Evolutionary conservation across 192 early-diverging fungal species (phyloP).

Genomic region (Podochytrium sp.): DNA sequence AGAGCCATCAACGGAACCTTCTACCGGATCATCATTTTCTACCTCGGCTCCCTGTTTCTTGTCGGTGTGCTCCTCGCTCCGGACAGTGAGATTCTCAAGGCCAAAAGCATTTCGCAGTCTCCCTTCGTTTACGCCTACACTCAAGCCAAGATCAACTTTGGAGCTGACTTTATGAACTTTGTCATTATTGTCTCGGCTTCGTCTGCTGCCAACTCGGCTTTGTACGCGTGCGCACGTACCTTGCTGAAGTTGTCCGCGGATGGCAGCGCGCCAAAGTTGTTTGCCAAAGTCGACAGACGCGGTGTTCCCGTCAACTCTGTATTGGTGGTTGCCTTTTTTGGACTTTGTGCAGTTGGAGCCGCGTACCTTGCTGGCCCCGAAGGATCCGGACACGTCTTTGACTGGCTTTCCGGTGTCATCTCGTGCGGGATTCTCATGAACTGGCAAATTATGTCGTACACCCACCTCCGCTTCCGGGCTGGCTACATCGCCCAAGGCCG

Average conservation of each 20-base stretch:
- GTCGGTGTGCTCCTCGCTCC: slow-evolving; percentile 74
- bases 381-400: not conserved
- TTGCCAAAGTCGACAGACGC: slow-evolving; percentile 45
- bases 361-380: not conserved
- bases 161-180: slow-evolving; percentile 72
- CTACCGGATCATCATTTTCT: slow-evolving; percentile 83
- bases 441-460: slow-evolving; percentile 27
- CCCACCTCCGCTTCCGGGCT: slow-evolving; percentile 25
- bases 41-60: slow-evolving; percentile 66
- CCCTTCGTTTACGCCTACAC: slow-evolving; percentile 74
- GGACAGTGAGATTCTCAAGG: slow-evolving; percentile 18
- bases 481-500: slow-evolving; percentile 26
- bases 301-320: slow-evolving; percentile 72
- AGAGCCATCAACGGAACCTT: slow-evolving; percentile 57
- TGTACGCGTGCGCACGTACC: slow-evolving; percentile 74
- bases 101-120: slow-evolving; percentile 23
- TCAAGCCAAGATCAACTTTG: slow-evolving; percentile 53
- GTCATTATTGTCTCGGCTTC: slow-evolving; percentile 24
- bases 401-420: slow-evolving; percentile 15
- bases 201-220: slow-evolving; percentile 71
- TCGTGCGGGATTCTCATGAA: slow-evolving; percentile 1
- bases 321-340: slow-evolving; percentile 54
- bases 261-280: slow-evolving; percentile 64
- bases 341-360: slow-evolving; percentile 58
- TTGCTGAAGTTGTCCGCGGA: slow-evolving; percentile 64